phyloP scores from a whole-genome alignment of 1,284 basidiomycete genomes.

The Uromyces viciae-fabae region DNA sequence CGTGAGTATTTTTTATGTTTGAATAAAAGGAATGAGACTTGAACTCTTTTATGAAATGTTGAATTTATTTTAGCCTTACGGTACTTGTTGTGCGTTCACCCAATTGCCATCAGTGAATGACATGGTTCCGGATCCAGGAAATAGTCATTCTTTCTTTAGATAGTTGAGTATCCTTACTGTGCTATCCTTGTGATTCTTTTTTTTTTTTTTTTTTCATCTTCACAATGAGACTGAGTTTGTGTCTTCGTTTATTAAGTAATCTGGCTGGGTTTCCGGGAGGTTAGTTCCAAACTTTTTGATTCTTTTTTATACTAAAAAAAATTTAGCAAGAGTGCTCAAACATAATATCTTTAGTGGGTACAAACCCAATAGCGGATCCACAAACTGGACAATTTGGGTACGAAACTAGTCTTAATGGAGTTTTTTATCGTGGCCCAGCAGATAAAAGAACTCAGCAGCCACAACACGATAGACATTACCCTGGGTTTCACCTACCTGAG shows the following conservation, averaged over 20 bases:
- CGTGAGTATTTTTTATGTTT: conserved; percentile 8
- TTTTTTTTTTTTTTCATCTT: background rate
- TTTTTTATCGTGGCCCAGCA: background rate
- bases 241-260: background rate
- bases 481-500: background rate
- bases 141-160: conserved; percentile 16
- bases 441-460: background rate
- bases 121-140: background rate
- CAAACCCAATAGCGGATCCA: background rate
- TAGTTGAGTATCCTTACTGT: background rate
- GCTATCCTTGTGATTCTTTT: background rate
- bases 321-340: too few relatives aligned
- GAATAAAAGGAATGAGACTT: too few relatives aligned
- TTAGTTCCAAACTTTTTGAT: background rate
- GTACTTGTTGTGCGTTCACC: conserved; percentile 12
- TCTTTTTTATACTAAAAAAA: background rate
- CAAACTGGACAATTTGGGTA: conserved; percentile 31
- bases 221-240: background rate
- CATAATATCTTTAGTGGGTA: background rate
- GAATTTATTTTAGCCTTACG: background rate
- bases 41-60: too few relatives aligned
- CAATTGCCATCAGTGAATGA: background rate
- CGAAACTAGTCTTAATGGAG: conserved; percentile 24
- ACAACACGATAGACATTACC: conserved; percentile 2
- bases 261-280: conserved; percentile 13